phyloP scores from a whole-genome alignment of 2,329 filamentous ascomycete species.

The Blastomyces gilchristii region DNA sequence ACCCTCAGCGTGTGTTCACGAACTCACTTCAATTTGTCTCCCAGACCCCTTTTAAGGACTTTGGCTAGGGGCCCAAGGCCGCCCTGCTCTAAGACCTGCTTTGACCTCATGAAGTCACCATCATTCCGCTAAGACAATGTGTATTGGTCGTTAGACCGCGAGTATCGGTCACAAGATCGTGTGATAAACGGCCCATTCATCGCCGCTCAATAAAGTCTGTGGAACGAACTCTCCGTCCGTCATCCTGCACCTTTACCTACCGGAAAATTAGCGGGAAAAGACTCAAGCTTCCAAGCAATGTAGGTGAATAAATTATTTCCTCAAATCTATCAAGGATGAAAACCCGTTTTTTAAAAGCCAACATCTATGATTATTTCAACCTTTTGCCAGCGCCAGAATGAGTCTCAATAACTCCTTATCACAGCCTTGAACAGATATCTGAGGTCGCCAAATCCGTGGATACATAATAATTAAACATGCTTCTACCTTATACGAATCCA shows the following conservation, averaged over 20 bases:
- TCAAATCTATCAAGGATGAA: neutral
- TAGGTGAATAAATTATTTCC: neutral
- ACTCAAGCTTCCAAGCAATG: neutral
- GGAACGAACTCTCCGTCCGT: neutral
- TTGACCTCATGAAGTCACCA: neutral
- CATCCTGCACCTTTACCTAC: neutral
- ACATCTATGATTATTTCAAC: neutral
- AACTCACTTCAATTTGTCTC: neutral
- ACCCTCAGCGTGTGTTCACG: too few species aligned
- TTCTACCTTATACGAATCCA: conserved; percentile 3
- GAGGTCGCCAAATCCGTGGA: neutral
- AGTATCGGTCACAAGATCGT: neutral
- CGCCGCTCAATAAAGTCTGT: neutral
- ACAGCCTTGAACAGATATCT: neutral
- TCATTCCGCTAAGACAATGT: neutral
- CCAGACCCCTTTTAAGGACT: neutral
- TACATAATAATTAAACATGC: neutral
- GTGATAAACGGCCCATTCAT: neutral
- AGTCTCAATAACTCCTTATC: neutral
- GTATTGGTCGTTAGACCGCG: neutral
- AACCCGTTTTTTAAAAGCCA: neutral
- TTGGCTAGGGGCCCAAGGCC: neutral
- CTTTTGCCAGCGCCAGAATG: neutral
- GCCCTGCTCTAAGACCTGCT: neutral
- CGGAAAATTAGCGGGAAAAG: neutral